These are phyloP conservation scores for Tephrocybe sp. DNA, from an alignment of 768 basidiomycete genomes.

Conservation along the genomic window DNA sequence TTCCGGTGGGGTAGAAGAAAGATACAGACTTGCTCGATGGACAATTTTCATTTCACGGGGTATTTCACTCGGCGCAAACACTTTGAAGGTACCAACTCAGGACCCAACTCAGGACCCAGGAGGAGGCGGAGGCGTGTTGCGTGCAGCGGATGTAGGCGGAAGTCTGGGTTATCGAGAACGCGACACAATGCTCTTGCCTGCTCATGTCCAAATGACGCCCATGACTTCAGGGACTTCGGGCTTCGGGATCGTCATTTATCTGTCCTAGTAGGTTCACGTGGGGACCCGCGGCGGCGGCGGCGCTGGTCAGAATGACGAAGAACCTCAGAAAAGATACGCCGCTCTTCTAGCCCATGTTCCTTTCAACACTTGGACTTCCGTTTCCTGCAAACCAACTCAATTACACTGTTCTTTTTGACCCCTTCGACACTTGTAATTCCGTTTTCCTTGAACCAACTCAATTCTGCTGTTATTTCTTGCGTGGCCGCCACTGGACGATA, in stretches of 20 bases:
- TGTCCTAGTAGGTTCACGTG: too few species aligned
- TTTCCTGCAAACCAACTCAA: too few species aligned
- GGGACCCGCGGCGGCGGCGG: too few species aligned
- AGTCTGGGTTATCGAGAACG: background rate
- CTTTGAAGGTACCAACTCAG: background rate
- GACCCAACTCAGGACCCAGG: background rate
- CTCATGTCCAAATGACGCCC: background rate
- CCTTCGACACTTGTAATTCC: too few species aligned
- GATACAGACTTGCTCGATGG: too few species aligned
- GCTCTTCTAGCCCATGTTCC: too few species aligned
- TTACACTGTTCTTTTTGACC: too few species aligned
- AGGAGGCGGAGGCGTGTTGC: background rate
- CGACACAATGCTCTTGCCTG: too few species aligned
- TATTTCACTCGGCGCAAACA: background rate
- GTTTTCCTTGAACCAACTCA: too few species aligned
- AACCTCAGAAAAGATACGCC: too few species aligned
- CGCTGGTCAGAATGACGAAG: too few species aligned
- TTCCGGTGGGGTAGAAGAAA: background rate
- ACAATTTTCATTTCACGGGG: background rate
- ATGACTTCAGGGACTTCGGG: slow-evolving; percentile 1
- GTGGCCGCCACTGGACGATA: background rate
- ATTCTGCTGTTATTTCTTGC: background rate
- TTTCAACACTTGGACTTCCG: too few species aligned
- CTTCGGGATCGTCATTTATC: background rate
- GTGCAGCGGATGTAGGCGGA: background rate